Evolutionary conservation across 768 basidiomycete species (phyloP), one percentile per base, ranked within the genome.

Genomic region (Auricularia sp.): DNA sequence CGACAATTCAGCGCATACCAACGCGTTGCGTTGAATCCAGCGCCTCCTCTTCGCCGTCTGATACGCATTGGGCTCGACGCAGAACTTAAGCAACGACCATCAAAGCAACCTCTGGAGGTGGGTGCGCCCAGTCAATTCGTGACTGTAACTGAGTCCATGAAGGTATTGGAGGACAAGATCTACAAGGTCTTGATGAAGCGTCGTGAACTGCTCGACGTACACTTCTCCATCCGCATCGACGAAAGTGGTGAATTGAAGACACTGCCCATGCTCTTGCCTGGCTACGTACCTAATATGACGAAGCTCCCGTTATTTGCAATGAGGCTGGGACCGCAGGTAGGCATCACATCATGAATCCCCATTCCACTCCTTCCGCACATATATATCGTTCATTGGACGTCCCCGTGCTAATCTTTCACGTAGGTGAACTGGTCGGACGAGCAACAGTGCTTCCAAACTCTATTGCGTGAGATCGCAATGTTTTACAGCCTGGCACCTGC

Each of bases 361-460:
- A 29, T 29, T 29, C 29, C 29, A 29, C 29, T 29, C 29, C 29
- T 29, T 29, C 29, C 29, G 29, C 58, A 1, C 63, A 33, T 61
- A 62, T 14, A 54, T 11, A 8, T 51, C 62, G 29, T 47, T 44
- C 21, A 51, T 44, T 44, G 39, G 64, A 54, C 36, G 14, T 35
- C 16, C 24, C 18, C n/a, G 63, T 63, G 35, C 39, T 29, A 29
- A 29, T 29, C 29, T 29, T 29, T 29, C 29, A 29, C 29, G 29
- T 61, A 98, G 90, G 93, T 98, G 34, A 80, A 94, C 70, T 99
- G 97, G 97, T 80, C 81, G 21, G 80, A 82, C 0, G 97, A 99
- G 72, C 78, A 78, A 35, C 88, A 85, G 65, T 99, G 97, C 71
- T 98, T 99, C 72, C 81, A 83, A 21, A 82, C 85, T 0, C 90